phyloP scores from a whole-genome alignment of 805 yeast species.

The Clavispora fructus region DNA sequence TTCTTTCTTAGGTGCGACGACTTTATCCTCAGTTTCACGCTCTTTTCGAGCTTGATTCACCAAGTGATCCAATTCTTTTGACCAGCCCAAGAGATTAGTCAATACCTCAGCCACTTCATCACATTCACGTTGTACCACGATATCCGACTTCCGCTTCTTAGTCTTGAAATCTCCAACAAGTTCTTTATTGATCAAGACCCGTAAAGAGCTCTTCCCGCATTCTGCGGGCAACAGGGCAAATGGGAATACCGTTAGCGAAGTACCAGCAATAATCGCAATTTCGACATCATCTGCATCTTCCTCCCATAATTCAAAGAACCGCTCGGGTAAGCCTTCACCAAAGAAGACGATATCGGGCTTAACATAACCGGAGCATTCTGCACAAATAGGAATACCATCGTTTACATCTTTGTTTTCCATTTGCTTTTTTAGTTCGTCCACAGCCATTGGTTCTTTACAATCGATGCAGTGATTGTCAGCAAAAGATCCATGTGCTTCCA shows the following conservation, averaged over 20 bases:
- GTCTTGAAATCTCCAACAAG: conserved; percentile 64
- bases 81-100: conserved; percentile 61
- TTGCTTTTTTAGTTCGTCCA: conserved; percentile 37
- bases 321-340: conserved; percentile 78
- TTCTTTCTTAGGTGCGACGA: too few species aligned
- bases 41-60: conserved; percentile 11
- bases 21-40: background rate
- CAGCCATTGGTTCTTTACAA: conserved; percentile 53
- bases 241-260: conserved; percentile 85
- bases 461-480: conserved; percentile 79
- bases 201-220: conserved; percentile 38
- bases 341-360: conserved; percentile 94
- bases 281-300: conserved; percentile 48
- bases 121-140: conserved; percentile 56
- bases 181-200: conserved; percentile 74
- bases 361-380: conserved; percentile 65
- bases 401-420: conserved; percentile 26
- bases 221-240: conserved; percentile 81
- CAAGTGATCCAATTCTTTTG: conserved; percentile 43
- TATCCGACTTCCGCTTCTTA: conserved; percentile 49
- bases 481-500: conserved; percentile 96
- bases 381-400: conserved; percentile 51
- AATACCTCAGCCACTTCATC: conserved; percentile 58
- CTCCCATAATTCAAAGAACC: conserved; percentile 69
- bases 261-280: conserved; percentile 85